Conservation (phyloP, 805 yeast species). For the Metschnikowia rubicola region DNA sequence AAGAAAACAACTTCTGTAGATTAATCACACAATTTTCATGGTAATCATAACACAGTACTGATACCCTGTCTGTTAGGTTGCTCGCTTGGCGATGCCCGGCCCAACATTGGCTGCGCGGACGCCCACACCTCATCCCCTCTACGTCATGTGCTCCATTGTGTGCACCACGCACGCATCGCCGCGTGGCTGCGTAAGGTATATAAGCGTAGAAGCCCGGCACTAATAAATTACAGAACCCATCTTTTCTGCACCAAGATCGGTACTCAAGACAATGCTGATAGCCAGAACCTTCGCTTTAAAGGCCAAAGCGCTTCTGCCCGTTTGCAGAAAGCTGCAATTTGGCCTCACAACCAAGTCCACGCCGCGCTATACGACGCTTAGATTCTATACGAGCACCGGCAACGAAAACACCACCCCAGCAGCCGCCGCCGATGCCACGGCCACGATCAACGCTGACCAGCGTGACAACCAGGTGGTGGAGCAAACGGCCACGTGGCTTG, state of each 20-base stretch:
- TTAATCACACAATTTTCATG: too few relatives aligned
- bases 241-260: too few relatives aligned
- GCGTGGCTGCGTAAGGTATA: not conserved
- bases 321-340: too few relatives aligned
- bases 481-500: slow-evolving; percentile 75
- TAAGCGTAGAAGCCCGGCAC: not conserved
- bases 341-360: too few relatives aligned
- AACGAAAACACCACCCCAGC: slow-evolving; percentile 48
- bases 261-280: too few relatives aligned
- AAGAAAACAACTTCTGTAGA: too few relatives aligned
- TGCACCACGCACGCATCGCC: too few relatives aligned
- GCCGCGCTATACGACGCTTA: not conserved
- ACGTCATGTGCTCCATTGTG: not conserved
- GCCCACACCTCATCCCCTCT: not conserved
- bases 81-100: not conserved
- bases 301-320: too few relatives aligned
- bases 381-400: not conserved
- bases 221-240: too few relatives aligned
- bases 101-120: not conserved
- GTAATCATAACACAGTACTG: too few relatives aligned
- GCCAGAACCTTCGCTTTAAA: too few relatives aligned
- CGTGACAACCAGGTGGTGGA: slow-evolving; percentile 46
- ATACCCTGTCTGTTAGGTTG: too few relatives aligned
- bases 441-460: slow-evolving; percentile 64
- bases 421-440: slow-evolving; percentile 69